Evolutionary conservation across 495 filamentous ascomycete species (phyloP).

Genomic region (Trichoderma orchidacearum): DNA sequence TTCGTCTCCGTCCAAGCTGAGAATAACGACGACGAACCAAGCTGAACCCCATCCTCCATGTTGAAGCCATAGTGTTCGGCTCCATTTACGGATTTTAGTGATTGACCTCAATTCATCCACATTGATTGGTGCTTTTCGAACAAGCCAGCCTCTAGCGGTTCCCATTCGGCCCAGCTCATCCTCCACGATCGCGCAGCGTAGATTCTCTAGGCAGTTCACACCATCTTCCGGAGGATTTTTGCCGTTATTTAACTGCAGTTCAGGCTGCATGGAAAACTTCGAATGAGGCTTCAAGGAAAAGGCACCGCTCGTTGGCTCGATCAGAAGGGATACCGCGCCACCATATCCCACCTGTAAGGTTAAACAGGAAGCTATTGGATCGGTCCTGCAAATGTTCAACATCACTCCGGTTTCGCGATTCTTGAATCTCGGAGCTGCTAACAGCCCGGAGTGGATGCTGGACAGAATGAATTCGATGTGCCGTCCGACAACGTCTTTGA

Average conservation of each 20-base stretch:
- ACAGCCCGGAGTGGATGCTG: slow-evolving; percentile 43
- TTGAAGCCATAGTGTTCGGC: slow-evolving; percentile 49
- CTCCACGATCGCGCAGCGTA: slow-evolving; percentile 43
- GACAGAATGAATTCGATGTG: slow-evolving; percentile 57
- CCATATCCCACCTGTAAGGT: slow-evolving; percentile 50
- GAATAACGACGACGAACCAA: slow-evolving; percentile 56
- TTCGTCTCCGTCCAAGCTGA: slow-evolving; percentile 58
- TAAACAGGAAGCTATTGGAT: slow-evolving; percentile 52
- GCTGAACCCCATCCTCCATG: slow-evolving; percentile 45
- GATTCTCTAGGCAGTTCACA: slow-evolving; percentile 32
- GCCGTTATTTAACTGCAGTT: slow-evolving; percentile 38
- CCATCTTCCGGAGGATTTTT: slow-evolving; percentile 41
- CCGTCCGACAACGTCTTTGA: slow-evolving; percentile 59
- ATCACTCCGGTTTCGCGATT: slow-evolving; percentile 37
- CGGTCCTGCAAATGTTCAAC: slow-evolving; percentile 37
- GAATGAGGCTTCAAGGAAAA: slow-evolving; percentile 37
- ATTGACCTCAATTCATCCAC: slow-evolving; percentile 44
- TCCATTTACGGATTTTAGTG: slow-evolving; percentile 42
- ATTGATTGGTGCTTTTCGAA: slow-evolving; percentile 37
- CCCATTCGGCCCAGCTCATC: slow-evolving; percentile 50
- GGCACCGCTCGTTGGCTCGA: slow-evolving; percentile 55
- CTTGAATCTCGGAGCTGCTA: slow-evolving; percentile 41
- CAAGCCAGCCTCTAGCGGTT: slow-evolving; percentile 47
- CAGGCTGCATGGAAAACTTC: slow-evolving; percentile 20
- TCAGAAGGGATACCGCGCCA: slow-evolving; percentile 41